Evolutionary conservation across 192 early-diverging fungal genomes (phyloP).

Genomic region (Backusella luteola): DNA sequence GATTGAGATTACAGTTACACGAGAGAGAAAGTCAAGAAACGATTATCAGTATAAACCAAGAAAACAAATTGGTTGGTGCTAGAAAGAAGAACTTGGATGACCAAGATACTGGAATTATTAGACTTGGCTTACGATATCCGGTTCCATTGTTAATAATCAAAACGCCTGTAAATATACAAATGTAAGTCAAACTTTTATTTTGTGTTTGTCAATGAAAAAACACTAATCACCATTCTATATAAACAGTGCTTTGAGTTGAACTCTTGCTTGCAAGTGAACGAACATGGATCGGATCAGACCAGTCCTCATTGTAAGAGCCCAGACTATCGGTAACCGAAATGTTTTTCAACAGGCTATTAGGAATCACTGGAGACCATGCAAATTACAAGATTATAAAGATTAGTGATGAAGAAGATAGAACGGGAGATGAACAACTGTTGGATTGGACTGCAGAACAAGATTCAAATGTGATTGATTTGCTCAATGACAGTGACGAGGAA

Average conservation of each 20-base stretch:
- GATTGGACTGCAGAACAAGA: too few species aligned
- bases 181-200: not conserved
- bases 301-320: constrained; percentile 19
- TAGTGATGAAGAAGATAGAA: not conserved
- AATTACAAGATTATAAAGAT: not conserved
- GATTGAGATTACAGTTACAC: not conserved
- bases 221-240: too few species aligned
- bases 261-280: constrained; percentile 12
- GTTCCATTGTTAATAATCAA: constrained; percentile 11
- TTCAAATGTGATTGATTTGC: constrained; percentile 2
- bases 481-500: constrained; percentile 18
- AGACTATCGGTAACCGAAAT: not conserved
- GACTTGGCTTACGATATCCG: constrained; percentile 14
- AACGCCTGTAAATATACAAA: constrained; percentile 16
- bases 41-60: not conserved
- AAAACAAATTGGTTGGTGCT: not conserved
- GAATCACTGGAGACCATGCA: not conserved
- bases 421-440: not conserved
- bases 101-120: constrained; percentile 12
- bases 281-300: not conserved
- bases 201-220: not conserved
- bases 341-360: constrained; percentile 8
- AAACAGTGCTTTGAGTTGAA: constrained; percentile 23
- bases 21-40: not conserved
- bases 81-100: not conserved